A percentile compares a stretch with the other conserved stretches of the same genome.
phyloP scores from a whole-genome alignment of 306 rosid species.

The Medicago lupulina region DNA sequence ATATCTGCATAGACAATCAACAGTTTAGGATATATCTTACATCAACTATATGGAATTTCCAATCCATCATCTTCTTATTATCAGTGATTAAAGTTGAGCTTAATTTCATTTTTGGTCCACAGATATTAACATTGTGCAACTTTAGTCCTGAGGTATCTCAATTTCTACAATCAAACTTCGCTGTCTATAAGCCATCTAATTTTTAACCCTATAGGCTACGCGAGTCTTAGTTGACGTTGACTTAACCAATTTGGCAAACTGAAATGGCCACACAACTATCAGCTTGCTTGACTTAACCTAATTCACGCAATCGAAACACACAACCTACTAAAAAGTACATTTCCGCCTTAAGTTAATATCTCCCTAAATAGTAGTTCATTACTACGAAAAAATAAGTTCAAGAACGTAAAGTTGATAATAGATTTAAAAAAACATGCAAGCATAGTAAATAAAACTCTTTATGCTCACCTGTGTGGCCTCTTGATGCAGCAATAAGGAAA shows the following conservation, averaged over 20 bases:
- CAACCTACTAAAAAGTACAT: background rate
- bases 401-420: background rate
- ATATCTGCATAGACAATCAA: constrained; percentile 54
- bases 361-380: background rate
- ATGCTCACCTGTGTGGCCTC: constrained; percentile 63
- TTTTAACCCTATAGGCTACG: background rate
- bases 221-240: too few relatives aligned
- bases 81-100: too few relatives aligned
- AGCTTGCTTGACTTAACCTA: background rate
- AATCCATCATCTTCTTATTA: background rate
- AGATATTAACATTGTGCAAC: too few relatives aligned
- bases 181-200: too few relatives aligned
- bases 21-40: constrained; percentile 4
- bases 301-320: background rate
- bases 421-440: background rate
- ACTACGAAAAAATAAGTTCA: background rate
- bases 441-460: background rate
- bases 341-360: background rate
- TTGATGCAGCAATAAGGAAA: constrained; percentile 59
- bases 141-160: too few relatives aligned
- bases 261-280: too few relatives aligned
- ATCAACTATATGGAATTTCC: constrained; percentile 9
- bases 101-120: too few relatives aligned
- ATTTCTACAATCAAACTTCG: too few relatives aligned
- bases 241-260: too few relatives aligned